phyloP scores from a whole-genome alignment of 306 rosid species.

The Arachis hypogaea region DNA sequence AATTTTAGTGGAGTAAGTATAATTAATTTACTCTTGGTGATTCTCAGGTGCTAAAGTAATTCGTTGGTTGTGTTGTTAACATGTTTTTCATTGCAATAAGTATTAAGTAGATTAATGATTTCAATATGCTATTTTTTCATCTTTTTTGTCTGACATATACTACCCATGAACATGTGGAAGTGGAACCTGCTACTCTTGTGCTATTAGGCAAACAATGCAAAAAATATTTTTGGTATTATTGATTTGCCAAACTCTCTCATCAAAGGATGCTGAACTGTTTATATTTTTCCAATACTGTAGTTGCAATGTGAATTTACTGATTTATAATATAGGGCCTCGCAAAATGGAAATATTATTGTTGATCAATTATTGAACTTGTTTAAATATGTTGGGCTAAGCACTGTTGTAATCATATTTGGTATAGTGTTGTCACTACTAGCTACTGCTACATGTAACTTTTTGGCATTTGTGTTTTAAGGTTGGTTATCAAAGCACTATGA shows the following conservation, averaged over 20 bases:
- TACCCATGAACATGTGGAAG: conserved; percentile 48
- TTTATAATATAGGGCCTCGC: conserved; percentile 11
- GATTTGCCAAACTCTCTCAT: conserved; percentile 52
- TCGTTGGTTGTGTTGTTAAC: conserved; percentile 11
- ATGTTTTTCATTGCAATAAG: conserved; percentile 12
- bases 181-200: conserved; percentile 92
- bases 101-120: not conserved
- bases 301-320: not conserved
- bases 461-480: conserved; percentile 46
- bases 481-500: conserved; percentile 97
- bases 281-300: conserved; percentile 1
- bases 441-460: conserved; percentile 10
- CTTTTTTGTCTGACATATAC: conserved; percentile 32
- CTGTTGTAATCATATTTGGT: conserved; percentile 1
- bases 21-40: not conserved
- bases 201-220: conserved; percentile 84
- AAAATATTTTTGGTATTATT: conserved; percentile 45
- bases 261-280: conserved; percentile 16
- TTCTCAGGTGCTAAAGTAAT: not conserved
- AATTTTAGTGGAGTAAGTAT: not conserved
- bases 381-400: conserved; percentile 18
- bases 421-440: not conserved
- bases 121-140: conserved; percentile 28
- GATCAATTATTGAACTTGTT: conserved; percentile 20
- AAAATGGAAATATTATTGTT: not conserved